Evolutionary conservation across 2,329 filamentous ascomycete species (phyloP), one percentile per base, ranked within the genome.

Genomic region (Capronia coronata): DNA sequence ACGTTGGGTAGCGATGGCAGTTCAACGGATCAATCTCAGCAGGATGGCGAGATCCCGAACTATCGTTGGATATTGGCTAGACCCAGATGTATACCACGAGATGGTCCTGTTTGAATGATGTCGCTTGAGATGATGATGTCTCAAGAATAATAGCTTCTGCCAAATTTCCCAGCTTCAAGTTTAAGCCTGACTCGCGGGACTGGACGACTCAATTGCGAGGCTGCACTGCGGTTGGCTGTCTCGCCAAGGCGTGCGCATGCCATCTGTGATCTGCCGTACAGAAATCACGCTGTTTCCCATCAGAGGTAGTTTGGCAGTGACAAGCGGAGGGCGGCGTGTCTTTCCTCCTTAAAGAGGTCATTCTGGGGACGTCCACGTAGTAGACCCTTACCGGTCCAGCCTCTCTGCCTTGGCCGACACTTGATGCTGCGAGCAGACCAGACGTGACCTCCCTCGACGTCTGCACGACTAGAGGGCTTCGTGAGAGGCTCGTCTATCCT

Each of bases 151-250:
- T 9, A 37, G 34, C 34, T 37, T 37, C 34, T 37, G 14, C 16
- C 19, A 43, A 43, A 43, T 43, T 43, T 43, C 40, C 40, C 38
- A 41, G 38, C 38, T 41, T 41, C 38, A 37, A 19, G 34, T 37
- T 34, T 37, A 19, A 19, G 4, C 14, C 14, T 16, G 14, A 37
- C 34, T 18, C 18, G 34, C 34, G 34, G n/a, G 18, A 37, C 34
- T 37, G 6, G 34, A 37, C 34, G 6, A 5, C 13, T 5, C 30
- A 37, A 19, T 37, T 37, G 34, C 34, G 16, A 37, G 34, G 34
- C 34, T 19, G 30, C 9, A 13, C 30, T 34, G 34, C 34, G 5
- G 34, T 19, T 37, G 34, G 14, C 34, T 37, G 34, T 19, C n/a
- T n/a, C 13, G 34, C 34, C 34, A 37, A 37, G 34, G 3, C n/a